These are phyloP conservation scores for Piloderma croceum DNA, from an alignment of 768 basidiomycete genomes.

Conservation along the genomic window DNA sequence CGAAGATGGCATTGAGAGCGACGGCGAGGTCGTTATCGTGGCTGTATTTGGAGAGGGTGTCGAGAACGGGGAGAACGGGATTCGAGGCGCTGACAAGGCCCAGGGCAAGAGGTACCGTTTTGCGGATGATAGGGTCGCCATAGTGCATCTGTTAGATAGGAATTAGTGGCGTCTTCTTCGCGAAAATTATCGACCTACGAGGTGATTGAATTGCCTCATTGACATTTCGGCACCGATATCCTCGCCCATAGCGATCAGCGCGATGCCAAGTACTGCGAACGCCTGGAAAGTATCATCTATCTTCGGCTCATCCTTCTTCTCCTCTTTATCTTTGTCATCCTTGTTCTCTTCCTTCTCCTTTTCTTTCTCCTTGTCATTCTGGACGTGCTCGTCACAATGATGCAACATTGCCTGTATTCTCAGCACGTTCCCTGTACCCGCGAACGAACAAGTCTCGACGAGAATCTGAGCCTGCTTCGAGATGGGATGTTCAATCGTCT, in stretches of 20 bases:
- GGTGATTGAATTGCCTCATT: constrained; percentile 93
- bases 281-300: constrained; percentile 88
- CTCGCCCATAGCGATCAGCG: constrained; percentile 96
- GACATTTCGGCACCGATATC: constrained; percentile 98
- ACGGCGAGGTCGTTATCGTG: constrained; percentile 98
- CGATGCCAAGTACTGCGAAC: constrained; percentile 89
- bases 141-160: constrained; percentile 99
- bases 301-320: constrained; percentile 16
- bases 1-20: constrained; percentile 94
- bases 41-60: constrained; percentile 97
- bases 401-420: constrained; percentile 91
- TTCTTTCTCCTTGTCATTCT: constrained; percentile 35
- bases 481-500: constrained; percentile 89
- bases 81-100: constrained; percentile 94
- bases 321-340: constrained; percentile 38
- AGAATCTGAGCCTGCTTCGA: constrained; percentile 88
- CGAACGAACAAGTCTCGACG: constrained; percentile 90
- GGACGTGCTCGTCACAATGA: constrained; percentile 88
- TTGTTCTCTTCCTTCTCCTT: constrained; percentile 52
- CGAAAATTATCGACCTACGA: too few relatives aligned
- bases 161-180: too few relatives aligned
- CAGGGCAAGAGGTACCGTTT: constrained; percentile 89
- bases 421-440: constrained; percentile 92
- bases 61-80: constrained; percentile 89
- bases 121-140: constrained; percentile 88